phyloP scores from a whole-genome alignment of 768 basidiomycete species.

The Amanita thiersii region DNA sequence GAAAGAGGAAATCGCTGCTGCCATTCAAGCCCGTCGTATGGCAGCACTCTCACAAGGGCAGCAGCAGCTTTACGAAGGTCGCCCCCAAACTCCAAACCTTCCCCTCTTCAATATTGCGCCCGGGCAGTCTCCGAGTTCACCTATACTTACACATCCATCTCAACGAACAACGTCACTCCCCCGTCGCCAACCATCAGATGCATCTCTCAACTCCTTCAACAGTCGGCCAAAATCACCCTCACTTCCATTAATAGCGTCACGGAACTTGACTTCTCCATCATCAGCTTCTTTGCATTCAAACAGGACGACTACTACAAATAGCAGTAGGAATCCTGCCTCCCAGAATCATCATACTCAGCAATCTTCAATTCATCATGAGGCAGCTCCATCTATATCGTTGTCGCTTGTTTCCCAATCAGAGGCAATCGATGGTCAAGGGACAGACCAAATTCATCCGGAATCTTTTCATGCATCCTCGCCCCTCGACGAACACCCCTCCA shows the following conservation, averaged over 20 bases:
- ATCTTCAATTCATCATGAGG: conserved; percentile 8
- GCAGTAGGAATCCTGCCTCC: conserved; percentile 9
- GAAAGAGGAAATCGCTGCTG: conserved; percentile 60
- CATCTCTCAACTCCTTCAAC: conserved; percentile 16
- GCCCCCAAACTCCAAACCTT: conserved; percentile 21
- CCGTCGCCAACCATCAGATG: conserved; percentile 23
- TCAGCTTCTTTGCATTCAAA: conserved; percentile 14
- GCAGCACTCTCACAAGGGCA: conserved; percentile 25
- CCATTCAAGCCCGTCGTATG: conserved; percentile 40
- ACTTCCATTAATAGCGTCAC: conserved; percentile 6
- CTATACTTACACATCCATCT: conserved; percentile 19
- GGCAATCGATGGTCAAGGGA: not conserved
- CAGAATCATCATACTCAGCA: conserved; percentile 8
- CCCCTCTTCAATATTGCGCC: conserved; percentile 10
- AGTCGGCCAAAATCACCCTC: conserved; percentile 8
- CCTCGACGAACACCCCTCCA: conserved; percentile 9
- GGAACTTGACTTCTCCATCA: conserved; percentile 11
- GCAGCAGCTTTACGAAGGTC: conserved; percentile 25
- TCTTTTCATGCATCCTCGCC: not conserved
- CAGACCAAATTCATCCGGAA: conserved; percentile 1
- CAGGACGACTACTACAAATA: conserved; percentile 7
- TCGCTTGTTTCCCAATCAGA: conserved; percentile 16
- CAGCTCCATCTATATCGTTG: conserved; percentile 15
- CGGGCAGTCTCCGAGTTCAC: conserved; percentile 8
- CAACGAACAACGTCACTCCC: conserved; percentile 29